Evolutionary conservation across 176 grass and related monocot species (phyloP).

Genomic region (Zoysia japonica): DNA sequence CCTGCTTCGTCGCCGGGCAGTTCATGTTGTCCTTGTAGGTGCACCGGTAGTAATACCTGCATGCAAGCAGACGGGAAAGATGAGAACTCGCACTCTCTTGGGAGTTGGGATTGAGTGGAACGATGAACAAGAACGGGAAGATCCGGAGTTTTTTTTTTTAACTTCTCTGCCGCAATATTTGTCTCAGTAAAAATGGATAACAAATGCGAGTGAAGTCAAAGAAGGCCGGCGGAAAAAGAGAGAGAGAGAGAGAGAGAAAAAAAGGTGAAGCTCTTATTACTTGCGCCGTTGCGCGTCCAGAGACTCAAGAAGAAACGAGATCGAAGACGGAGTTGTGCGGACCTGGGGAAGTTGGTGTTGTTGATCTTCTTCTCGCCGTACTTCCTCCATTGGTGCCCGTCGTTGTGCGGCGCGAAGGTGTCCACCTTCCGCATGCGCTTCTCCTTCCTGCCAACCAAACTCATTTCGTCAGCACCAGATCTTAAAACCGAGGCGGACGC

Average conservation of each 20-base stretch:
- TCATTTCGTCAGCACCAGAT: not conserved
- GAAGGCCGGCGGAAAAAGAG: not conserved
- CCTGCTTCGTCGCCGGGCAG: slow-evolving; percentile 63
- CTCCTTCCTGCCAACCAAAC: slow-evolving; percentile 48
- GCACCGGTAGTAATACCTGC: slow-evolving; percentile 71
- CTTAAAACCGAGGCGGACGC: not conserved
- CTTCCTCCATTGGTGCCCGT: slow-evolving; percentile 93
- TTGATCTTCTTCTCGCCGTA: slow-evolving; percentile 91
- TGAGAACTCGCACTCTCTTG: not conserved
- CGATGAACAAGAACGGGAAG: slow-evolving; percentile 14
- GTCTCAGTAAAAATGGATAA: not conserved
- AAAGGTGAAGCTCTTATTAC: too few species aligned
- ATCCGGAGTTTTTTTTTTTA: not conserved
- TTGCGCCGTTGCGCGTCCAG: too few species aligned
- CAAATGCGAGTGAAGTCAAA: not conserved
- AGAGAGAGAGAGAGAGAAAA: too few species aligned
- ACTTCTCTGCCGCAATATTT: not conserved
- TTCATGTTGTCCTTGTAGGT: slow-evolving; percentile 68
- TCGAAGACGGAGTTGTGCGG: not conserved
- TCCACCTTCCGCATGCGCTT: slow-evolving; percentile 55
- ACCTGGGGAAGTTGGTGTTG: slow-evolving; percentile 68
- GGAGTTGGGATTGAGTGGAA: not conserved
- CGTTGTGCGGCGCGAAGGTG: slow-evolving; percentile 68
- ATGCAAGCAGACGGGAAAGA: not conserved
- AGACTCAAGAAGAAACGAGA: not conserved